A percentile compares a stretch with the other conserved stretches of the same genome.
These are phyloP conservation scores for Talaromyces sp. DNA, from an alignment of 2,329 filamentous ascomycete genomes.

Conservation along the genomic window DNA sequence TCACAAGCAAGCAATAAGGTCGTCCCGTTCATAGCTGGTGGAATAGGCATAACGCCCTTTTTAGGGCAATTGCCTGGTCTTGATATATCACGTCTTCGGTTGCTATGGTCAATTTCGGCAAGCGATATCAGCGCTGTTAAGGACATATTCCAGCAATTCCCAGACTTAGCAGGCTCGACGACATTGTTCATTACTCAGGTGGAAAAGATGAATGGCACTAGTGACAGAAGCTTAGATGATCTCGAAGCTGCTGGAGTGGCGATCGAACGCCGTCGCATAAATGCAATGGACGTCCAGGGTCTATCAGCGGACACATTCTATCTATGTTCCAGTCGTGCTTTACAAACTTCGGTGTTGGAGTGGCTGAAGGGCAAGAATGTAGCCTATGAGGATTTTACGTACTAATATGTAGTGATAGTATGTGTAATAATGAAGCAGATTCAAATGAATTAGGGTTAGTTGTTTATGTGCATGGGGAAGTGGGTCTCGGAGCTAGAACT, in stretches of 20 bases:
- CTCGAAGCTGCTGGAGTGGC: constrained; percentile 27
- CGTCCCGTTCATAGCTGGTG: constrained; percentile 67
- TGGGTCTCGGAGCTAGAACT: constrained; percentile 4
- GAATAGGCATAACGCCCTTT: constrained; percentile 79
- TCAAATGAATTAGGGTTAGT: neutral
- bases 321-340: constrained; percentile 53
- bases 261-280: constrained; percentile 48
- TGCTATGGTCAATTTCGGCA: constrained; percentile 66
- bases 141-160: constrained; percentile 56
- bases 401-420: constrained; percentile 35
- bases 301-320: constrained; percentile 52
- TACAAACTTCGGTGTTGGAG: constrained; percentile 49
- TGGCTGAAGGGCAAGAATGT: constrained; percentile 58
- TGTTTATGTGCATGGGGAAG: neutral
- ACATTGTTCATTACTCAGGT: constrained; percentile 64
- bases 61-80: constrained; percentile 64
- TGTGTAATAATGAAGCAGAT: neutral
- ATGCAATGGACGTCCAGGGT: constrained; percentile 45
- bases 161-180: constrained; percentile 52
- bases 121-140: constrained; percentile 62
- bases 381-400: constrained; percentile 60
- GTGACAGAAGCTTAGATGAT: constrained; percentile 45
- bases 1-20: constrained; percentile 33
- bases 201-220: constrained; percentile 23
- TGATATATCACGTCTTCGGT: constrained; percentile 44